phyloP scores from a whole-genome alignment of 805 yeast genomes.

The Sugiyamaella lignohabitans region DNA sequence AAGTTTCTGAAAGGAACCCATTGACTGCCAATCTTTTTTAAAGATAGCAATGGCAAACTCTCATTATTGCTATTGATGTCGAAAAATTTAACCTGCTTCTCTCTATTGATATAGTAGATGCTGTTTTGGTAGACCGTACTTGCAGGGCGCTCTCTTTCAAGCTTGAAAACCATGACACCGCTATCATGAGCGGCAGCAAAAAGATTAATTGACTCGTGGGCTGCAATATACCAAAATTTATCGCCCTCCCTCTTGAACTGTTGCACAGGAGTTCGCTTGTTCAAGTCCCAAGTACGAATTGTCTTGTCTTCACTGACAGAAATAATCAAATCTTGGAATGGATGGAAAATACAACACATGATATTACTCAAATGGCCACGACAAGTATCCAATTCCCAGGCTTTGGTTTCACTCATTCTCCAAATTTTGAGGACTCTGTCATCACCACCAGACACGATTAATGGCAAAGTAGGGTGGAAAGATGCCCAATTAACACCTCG shows the following conservation, averaged over 20 bases:
- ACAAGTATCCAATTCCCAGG: slow-evolving; percentile 99
- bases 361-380: slow-evolving; percentile 96
- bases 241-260: slow-evolving; percentile 91
- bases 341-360: slow-evolving; percentile 84
- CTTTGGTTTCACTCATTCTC: slow-evolving; percentile 96
- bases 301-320: slow-evolving; percentile 97
- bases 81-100: slow-evolving; percentile 77
- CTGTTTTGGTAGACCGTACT: slow-evolving; percentile 63
- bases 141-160: slow-evolving; percentile 98
- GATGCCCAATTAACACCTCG: slow-evolving; percentile 98
- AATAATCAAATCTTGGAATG: slow-evolving; percentile 82
- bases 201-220: slow-evolving; percentile 85
- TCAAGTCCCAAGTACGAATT: slow-evolving; percentile 92
- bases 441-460: slow-evolving; percentile 93
- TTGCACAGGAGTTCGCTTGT: slow-evolving; percentile 86
- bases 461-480: slow-evolving; percentile 93
- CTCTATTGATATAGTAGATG: slow-evolving; percentile 69
- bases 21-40: slow-evolving; percentile 75
- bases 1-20: slow-evolving; percentile 82
- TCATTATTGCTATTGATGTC: slow-evolving; percentile 60
- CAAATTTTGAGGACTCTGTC: slow-evolving; percentile 92
- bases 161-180: slow-evolving; percentile 96
- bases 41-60: slow-evolving; percentile 71
- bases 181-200: slow-evolving; percentile 96
- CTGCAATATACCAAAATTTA: slow-evolving; percentile 86